These are phyloP conservation scores for Stentor roeselii DNA, from an alignment of 73 alveolate genomes.

Conservation along the genomic window DNA sequence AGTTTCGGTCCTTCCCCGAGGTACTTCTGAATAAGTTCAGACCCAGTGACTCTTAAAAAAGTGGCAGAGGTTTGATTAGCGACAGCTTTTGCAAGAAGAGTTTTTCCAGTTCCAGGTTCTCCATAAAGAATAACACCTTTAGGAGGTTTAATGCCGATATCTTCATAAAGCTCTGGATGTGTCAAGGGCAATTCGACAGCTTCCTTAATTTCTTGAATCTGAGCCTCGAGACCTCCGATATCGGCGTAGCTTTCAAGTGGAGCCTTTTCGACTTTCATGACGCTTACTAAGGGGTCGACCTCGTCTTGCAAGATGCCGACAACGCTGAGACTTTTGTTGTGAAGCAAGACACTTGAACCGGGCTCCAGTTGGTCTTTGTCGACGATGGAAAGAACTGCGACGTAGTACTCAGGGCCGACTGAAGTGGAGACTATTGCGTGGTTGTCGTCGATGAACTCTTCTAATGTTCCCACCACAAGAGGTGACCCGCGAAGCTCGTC, in stretches of 20 bases:
- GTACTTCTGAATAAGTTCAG: conserved; percentile 97
- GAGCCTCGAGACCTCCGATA: conserved; percentile 98
- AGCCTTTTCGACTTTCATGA: conserved; percentile 97
- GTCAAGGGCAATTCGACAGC: conserved; percentile 98
- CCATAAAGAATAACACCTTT: conserved; percentile 96
- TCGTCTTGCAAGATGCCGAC: conserved; percentile 98
- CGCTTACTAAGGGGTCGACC: conserved; percentile 97
- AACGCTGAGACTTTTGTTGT: conserved; percentile 83
- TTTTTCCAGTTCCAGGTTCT: conserved; percentile 99
- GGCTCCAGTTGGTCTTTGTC: conserved; percentile 98
- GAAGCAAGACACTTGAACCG: conserved; percentile 94
- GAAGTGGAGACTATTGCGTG: conserved; percentile 94
- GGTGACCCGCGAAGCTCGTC: conserved; percentile 98
- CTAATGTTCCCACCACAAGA: conserved; percentile 92
- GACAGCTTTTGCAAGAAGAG: conserved; percentile 99
- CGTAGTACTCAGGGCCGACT: conserved; percentile 96
- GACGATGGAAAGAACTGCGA: conserved; percentile 92
- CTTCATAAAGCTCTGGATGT: conserved; percentile 99
- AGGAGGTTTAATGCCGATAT: conserved; percentile 99
- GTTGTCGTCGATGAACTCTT: conserved; percentile 95
- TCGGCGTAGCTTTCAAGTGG: conserved; percentile 98
- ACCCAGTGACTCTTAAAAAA: conserved; percentile 98
- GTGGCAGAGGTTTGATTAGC: conserved; percentile 99
- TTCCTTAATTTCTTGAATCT: conserved; percentile 92
- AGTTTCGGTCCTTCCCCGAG: conserved; percentile 96